These are phyloP conservation scores for Camelina laxa DNA, from an alignment of 345 rosid species.

Conservation along the genomic window DNA sequence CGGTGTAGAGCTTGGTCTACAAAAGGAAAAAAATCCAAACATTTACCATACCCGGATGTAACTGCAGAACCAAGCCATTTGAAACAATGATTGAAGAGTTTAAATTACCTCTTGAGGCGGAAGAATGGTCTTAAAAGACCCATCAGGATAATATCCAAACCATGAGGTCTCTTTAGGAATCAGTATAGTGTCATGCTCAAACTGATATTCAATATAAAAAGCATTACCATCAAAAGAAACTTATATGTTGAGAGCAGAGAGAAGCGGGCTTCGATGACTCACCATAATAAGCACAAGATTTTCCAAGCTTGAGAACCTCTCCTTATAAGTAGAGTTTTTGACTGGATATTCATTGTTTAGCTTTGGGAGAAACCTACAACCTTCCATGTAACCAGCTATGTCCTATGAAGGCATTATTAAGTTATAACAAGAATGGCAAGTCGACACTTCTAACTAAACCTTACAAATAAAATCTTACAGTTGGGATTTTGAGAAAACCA, in stretches of 20 bases:
- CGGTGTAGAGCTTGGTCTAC: constrained; percentile 63
- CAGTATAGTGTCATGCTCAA: constrained; percentile 76
- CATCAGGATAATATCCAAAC: constrained; percentile 87
- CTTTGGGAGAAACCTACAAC: constrained; percentile 73
- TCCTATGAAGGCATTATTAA: constrained; percentile 42
- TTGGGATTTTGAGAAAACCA: constrained; percentile 76
- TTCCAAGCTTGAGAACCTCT: constrained; percentile 66
- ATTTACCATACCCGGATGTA: neutral
- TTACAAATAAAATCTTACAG: constrained; percentile 55
- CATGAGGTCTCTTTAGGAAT: constrained; percentile 84
- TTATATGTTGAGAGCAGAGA: neutral
- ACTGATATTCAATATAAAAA: constrained; percentile 46
- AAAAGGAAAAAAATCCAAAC: constrained; percentile 2
- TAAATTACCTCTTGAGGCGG: constrained; percentile 61
- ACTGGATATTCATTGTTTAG: constrained; percentile 62
- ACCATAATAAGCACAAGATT: constrained; percentile 83
- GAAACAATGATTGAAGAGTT: neutral
- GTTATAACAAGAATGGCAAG: constrained; percentile 15
- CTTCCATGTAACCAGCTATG: constrained; percentile 51
- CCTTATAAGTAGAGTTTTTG: constrained; percentile 73
- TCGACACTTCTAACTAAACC: neutral
- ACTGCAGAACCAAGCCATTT: neutral
- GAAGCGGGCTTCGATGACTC: constrained; percentile 27
- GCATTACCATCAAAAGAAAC: constrained; percentile 10
- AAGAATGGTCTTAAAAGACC: constrained; percentile 58